A percentile compares a stretch with the other conserved stretches of the same genome.
phyloP scores from a whole-genome alignment of 805 yeast species.

The Brettanomyces anomalus region DNA sequence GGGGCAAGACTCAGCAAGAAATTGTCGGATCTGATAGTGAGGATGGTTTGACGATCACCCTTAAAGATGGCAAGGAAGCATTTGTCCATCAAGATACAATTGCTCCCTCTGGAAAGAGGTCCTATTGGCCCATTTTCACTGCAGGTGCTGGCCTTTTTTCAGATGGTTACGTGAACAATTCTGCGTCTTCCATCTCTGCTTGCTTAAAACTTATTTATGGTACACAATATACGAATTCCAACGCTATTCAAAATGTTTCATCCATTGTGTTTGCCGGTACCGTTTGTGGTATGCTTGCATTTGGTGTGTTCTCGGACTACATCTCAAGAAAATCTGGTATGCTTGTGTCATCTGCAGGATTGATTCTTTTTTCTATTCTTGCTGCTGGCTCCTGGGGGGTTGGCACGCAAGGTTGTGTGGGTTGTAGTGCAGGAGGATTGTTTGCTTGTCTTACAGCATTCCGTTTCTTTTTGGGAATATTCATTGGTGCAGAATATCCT shows the following conservation, averaged over 20 bases:
- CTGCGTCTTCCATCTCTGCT: slow-evolving; percentile 69
- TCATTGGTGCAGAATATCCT: slow-evolving; percentile 93
- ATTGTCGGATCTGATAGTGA: slow-evolving; percentile 10
- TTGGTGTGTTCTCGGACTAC: slow-evolving; percentile 77
- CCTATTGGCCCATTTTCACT: slow-evolving; percentile 59
- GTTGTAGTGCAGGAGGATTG: slow-evolving; percentile 61
- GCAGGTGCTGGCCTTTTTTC: slow-evolving; percentile 92
- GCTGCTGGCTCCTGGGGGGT: slow-evolving; percentile 87
- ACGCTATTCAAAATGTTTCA: slow-evolving; percentile 71
- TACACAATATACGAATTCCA: slow-evolving; percentile 46
- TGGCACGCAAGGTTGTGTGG: slow-evolving; percentile 25
- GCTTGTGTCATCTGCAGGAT: slow-evolving; percentile 66
- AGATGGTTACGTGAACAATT: slow-evolving; percentile 87
- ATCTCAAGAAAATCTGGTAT: slow-evolving; percentile 76
- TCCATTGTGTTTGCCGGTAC: slow-evolving; percentile 91
- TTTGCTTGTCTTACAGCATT: slow-evolving; percentile 77
- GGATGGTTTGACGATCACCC: slow-evolving; percentile 10
- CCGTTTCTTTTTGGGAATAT: slow-evolving; percentile 81
- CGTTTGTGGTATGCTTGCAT: slow-evolving; percentile 73
- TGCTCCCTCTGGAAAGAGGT: slow-evolving; percentile 15
- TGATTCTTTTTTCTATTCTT: slow-evolving; percentile 70
- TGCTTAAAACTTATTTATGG: slow-evolving; percentile 64
- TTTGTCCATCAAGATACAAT: slow-evolving; percentile 18
- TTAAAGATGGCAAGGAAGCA: slow-evolving; percentile 15
- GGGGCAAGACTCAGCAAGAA: slow-evolving; percentile 15